Evolutionary conservation across 1,284 basidiomycete genomes (phyloP).

Genomic region (Cerioporus squamosus): DNA sequence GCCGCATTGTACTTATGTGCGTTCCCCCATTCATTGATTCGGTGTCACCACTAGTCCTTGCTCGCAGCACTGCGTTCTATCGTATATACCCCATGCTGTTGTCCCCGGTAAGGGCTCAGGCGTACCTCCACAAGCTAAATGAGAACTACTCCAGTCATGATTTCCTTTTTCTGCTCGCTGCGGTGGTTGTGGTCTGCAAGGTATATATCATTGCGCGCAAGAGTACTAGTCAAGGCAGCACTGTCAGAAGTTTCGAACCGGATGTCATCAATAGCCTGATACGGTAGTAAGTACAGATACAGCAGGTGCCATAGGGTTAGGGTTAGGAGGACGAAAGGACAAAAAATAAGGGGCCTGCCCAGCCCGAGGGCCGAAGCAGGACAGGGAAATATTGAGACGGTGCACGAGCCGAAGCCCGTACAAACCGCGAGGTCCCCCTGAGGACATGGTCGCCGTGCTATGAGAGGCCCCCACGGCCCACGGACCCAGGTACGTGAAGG

Average conservation of each 20-base stretch:
- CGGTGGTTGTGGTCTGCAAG: no score
- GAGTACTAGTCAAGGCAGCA: no score
- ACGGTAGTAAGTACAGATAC: no score
- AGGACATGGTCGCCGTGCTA: conserved; percentile 7
- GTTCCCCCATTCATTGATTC: conserved; percentile 5
- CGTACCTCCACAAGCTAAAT: conserved; percentile 17
- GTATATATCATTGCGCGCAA: no score
- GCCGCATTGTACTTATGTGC: conserved; percentile 24
- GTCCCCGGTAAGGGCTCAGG: conserved; percentile 6
- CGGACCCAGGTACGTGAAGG: conserved; percentile 7
- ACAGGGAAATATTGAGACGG: conserved; percentile 9
- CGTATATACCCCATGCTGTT: conserved; percentile 25
- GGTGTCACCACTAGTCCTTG: not conserved
- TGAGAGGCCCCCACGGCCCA: conserved; percentile 7
- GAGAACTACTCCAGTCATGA: not conserved
- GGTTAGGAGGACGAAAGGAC: not conserved
- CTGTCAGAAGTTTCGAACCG: no score
- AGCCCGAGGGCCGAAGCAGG: conserved; percentile 9
- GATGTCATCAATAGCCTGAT: no score
- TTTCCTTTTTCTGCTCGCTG: no score
- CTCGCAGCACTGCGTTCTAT: conserved; percentile 8
- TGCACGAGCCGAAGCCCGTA: conserved; percentile 7
- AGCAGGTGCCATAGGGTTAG: conserved; percentile 1
- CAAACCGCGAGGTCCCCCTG: conserved; percentile 5
- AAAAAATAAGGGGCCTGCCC: conserved; percentile 1